These are phyloP conservation scores for Potentilla sterilis DNA, from an alignment of 306 rosid species.

Conservation along the genomic window DNA sequence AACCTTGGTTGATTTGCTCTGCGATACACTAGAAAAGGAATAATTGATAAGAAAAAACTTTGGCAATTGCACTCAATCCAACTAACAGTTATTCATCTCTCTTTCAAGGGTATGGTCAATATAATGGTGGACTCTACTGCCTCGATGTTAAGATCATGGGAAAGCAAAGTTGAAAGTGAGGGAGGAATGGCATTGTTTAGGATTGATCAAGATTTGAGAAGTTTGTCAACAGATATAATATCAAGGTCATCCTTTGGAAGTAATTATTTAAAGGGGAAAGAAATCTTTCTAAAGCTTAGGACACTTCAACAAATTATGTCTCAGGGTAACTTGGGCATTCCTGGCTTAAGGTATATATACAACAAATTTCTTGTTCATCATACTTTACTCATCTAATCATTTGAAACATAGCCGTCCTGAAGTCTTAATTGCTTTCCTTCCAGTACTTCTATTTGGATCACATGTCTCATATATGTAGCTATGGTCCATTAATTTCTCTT, in stretches of 20 bases:
- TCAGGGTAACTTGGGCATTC: conserved; percentile 44
- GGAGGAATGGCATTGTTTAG: conserved; percentile 41
- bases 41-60: not conserved
- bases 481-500: not conserved
- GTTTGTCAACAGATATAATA: conserved; percentile 61
- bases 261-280: conserved; percentile 54
- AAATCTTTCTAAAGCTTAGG: conserved; percentile 61
- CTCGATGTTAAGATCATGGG: conserved; percentile 48
- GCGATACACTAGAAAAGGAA: not conserved
- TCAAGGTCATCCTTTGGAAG: conserved; percentile 71
- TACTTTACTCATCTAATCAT: no score
- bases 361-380: no score
- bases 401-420: no score
- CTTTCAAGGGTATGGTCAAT: conserved; percentile 54
- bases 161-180: conserved; percentile 38
- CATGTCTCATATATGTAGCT: not conserved
- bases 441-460: not conserved
- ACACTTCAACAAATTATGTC: conserved; percentile 51
- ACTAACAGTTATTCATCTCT: not conserved
- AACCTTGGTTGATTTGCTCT: not conserved
- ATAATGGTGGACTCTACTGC: conserved; percentile 59
- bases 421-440: not conserved
- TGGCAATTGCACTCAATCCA: not conserved
- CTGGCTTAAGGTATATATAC: conserved; percentile 44
- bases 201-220: conserved; percentile 46